Percentiles rank a stretch among this genome's conserved stretches.
phyloP scores from a whole-genome alignment of 176 grass and related monocot species.

The Triticum urartu region DNA sequence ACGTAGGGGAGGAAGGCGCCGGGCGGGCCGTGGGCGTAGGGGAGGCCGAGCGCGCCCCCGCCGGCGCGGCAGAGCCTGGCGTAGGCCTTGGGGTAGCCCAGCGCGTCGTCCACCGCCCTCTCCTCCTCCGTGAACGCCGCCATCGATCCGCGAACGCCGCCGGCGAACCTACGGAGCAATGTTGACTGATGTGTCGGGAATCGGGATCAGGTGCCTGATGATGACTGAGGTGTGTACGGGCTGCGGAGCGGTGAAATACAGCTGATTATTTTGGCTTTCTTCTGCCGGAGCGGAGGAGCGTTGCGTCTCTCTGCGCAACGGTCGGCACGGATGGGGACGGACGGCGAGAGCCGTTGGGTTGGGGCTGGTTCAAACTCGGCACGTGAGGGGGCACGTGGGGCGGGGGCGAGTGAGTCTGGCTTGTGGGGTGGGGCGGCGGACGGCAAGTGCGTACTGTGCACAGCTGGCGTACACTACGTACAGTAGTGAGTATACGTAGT shows the following conservation, averaged over 20 bases:
- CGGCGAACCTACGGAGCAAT: not conserved
- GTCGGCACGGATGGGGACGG: slow-evolving; percentile 22
- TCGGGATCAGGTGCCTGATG: slow-evolving; percentile 5
- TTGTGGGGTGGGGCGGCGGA: not conserved
- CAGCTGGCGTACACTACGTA: no score
- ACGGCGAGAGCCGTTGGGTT: slow-evolving; percentile 46
- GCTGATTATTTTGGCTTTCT: not conserved
- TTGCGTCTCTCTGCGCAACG: slow-evolving; percentile 31
- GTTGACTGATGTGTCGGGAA: not conserved
- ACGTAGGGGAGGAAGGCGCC: slow-evolving; percentile 76
- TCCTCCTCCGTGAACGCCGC: slow-evolving; percentile 75
- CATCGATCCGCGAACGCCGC: not conserved
- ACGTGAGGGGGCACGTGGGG: slow-evolving; percentile 8
- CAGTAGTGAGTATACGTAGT: not conserved
- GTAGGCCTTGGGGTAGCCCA: slow-evolving; percentile 87
- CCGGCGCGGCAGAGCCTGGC: slow-evolving; percentile 64
- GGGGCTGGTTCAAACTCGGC: slow-evolving; percentile 40
- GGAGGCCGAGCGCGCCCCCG: slow-evolving; percentile 10
- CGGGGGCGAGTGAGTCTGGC: not conserved
- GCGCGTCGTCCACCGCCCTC: slow-evolving; percentile 63
- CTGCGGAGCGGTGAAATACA: not conserved
- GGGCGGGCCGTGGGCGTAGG: slow-evolving; percentile 73
- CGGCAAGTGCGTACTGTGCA: no score
- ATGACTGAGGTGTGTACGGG: not conserved
- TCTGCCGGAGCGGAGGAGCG: slow-evolving; percentile 18